Evolutionary conservation across 2,329 filamentous ascomycete species (phyloP).

Genomic region (Ascochyta pisi): DNA sequence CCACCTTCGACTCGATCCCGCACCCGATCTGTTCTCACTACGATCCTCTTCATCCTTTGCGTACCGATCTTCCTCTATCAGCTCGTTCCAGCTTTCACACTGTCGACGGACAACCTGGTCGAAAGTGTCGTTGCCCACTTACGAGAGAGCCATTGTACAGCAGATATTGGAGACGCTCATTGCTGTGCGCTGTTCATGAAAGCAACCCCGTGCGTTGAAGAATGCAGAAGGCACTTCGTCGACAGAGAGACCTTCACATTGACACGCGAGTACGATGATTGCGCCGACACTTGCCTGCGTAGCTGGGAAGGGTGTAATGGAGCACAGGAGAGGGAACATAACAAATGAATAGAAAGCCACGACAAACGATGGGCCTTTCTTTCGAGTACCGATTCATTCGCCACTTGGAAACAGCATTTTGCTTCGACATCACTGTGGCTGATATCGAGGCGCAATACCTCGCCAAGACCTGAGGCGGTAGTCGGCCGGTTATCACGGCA

Average conservation of each 20-base stretch:
- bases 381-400: neutral
- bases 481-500: constrained; percentile 18
- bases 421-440: neutral
- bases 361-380: neutral
- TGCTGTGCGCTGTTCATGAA: constrained; percentile 36
- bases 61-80: constrained; percentile 29
- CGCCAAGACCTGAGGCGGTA: constrained; percentile 13
- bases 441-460: constrained; percentile 3
- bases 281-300: constrained; percentile 21
- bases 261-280: constrained; percentile 39
- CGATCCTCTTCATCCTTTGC: constrained; percentile 25
- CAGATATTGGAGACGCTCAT: constrained; percentile 28
- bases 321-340: neutral
- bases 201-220: constrained; percentile 38
- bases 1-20: neutral
- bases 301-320: constrained; percentile 4
- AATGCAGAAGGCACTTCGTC: constrained; percentile 33
- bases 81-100: constrained; percentile 23
- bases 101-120: constrained; percentile 12
- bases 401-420: neutral
- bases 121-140: constrained; percentile 4
- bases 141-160: constrained; percentile 27
- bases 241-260: constrained; percentile 35
- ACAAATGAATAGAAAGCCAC: neutral
- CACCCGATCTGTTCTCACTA: constrained; percentile 12